Evolutionary conservation across 179 eudicot species (phyloP), one percentile per base, ranked within the genome.

Genomic region (Spinacia oleracea): DNA sequence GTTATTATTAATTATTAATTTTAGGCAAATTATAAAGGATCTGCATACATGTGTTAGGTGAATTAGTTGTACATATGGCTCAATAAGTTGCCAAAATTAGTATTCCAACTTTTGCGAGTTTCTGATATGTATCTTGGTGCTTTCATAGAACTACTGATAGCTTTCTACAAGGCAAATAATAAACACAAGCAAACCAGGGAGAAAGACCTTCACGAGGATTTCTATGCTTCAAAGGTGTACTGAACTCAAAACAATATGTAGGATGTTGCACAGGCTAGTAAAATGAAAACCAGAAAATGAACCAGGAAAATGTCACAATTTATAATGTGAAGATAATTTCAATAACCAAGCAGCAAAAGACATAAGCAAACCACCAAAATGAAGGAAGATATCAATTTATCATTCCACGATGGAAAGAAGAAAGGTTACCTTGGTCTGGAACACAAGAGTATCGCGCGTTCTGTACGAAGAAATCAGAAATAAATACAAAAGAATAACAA

Each of bases 361-460:
- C 56, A 65, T 25, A 73, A 50, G 20, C 14, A 79, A 25, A 34
- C n/a, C 53, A 63, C 46, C 38, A 45, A 43, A 65, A 6, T 69
- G 55, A 69, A 42, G 5, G 9, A 42, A 60, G 18, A 23, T 2
- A 14, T n/a, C n/a, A 42, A 75, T 21, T 75, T 29, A 64, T 63
- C 12, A 69, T 73, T 63, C 51, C 40, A 21, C 71, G 2, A 23
- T 16, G 16, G 21, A 60, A 45, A n/a, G 78, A 55, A 51, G 73
- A 69, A 81, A 73, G 31, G 58, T 65, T 89, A 94, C 98, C 97
- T 89, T 92, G 90, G 80, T 92, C 81, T 90, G 96, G 80, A 94
- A 92, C 70, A 94, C 98, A 56, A 94, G 81, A 50, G 90, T 85
- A 82, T 94, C 98, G 58, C 98, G 92, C 89, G 83, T 84, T 86